A percentile compares a stretch with the other conserved stretches of the same genome.
phyloP scores from a whole-genome alignment of 345 rosid genomes.

The Eucalyptus caleyi region DNA sequence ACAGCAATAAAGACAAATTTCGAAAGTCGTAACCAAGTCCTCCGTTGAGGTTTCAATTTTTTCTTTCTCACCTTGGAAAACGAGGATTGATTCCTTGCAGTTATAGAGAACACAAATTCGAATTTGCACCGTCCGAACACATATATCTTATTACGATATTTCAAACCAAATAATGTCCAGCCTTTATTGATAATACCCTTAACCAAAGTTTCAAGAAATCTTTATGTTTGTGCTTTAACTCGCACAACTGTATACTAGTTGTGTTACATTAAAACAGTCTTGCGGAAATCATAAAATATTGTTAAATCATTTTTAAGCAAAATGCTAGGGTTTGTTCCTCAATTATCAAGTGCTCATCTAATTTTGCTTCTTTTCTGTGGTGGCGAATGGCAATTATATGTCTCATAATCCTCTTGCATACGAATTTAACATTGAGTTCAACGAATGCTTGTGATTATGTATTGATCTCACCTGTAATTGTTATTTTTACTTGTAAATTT shows the following conservation, averaged over 20 bases:
- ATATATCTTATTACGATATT: accelerated
- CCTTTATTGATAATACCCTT: too few relatives aligned
- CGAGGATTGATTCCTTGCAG: accelerated
- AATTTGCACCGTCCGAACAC: accelerated
- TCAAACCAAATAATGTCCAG: too few relatives aligned
- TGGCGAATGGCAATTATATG: accelerated
- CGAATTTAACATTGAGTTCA: accelerated
- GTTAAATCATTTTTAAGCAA: background rate
- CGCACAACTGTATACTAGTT: accelerated
- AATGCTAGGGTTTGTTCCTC: background rate
- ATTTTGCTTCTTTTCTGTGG: accelerated
- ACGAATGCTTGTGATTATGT: accelerated
- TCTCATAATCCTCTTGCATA: too few relatives aligned
- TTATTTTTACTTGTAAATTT: too few relatives aligned
- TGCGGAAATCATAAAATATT: background rate
- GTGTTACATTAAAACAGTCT: background rate
- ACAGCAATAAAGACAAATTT: too few relatives aligned
- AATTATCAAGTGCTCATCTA: accelerated
- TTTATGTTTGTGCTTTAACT: too few relatives aligned
- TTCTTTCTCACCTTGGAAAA: too few relatives aligned
- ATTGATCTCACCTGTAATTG: accelerated
- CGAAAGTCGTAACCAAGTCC: too few relatives aligned
- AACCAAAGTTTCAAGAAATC: accelerated
- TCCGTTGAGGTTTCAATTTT: too few relatives aligned
- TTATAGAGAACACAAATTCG: too few relatives aligned